Percentiles rank a stretch among this genome's conserved stretches.
These are phyloP conservation scores for Sporothrix pseudoabietina DNA, from an alignment of 2,329 filamentous ascomycete genomes.

Conservation along the genomic window DNA sequence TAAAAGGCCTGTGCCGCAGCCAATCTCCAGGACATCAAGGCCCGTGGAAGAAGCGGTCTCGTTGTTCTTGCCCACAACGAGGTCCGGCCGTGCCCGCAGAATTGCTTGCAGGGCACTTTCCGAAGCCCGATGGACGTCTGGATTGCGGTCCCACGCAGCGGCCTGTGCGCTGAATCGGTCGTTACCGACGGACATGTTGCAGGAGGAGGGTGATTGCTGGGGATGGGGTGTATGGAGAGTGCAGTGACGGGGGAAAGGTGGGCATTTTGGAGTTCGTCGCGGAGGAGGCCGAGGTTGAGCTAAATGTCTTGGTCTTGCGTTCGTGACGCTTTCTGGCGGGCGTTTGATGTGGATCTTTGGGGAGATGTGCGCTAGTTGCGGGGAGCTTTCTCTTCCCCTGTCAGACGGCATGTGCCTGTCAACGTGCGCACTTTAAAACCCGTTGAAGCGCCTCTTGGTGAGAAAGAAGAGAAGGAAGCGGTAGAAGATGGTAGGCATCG, in stretches of 20 bases:
- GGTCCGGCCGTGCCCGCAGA: conserved; percentile 43
- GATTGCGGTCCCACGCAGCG: conserved; percentile 57
- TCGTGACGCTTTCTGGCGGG: neutral
- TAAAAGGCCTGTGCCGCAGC: conserved; percentile 59
- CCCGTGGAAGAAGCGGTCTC: neutral
- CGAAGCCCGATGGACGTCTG: conserved; percentile 50
- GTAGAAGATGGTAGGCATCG: neutral
- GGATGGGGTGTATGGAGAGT: neutral
- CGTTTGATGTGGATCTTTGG: neutral
- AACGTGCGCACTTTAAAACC: neutral
- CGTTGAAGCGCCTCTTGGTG: neutral
- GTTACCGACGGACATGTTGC: conserved; percentile 38
- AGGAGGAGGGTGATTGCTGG: neutral
- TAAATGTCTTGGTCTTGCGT: neutral
- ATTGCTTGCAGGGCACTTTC: conserved; percentile 51
- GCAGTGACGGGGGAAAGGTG: neutral
- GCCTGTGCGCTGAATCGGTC: conserved; percentile 59
- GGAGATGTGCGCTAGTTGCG: neutral
- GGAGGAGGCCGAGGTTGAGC: neutral
- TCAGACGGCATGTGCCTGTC: neutral
- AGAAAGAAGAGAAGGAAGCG: neutral
- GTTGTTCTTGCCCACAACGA: conserved; percentile 34
- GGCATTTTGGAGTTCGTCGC: neutral
- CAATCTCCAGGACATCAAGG: conserved; percentile 57
- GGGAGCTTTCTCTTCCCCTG: neutral